A percentile compares a stretch with the other conserved stretches of the same genome.
These are phyloP conservation scores for Pyrenula aspistea DNA, from an alignment of 495 filamentous ascomycete species.

Conservation along the genomic window DNA sequence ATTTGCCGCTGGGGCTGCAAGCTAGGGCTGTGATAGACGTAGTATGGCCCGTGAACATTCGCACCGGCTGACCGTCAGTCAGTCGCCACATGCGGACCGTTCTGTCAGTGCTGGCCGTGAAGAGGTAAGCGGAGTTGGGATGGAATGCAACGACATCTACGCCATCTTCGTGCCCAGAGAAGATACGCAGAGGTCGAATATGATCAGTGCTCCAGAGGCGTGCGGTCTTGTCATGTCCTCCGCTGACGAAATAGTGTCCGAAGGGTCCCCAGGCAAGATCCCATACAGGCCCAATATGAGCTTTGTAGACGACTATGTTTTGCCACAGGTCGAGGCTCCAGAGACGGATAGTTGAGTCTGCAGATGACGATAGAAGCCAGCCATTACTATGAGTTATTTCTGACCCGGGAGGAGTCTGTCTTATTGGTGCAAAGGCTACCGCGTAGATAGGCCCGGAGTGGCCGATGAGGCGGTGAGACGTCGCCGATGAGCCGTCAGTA, in stretches of 20 bases:
- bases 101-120: conserved; percentile 81
- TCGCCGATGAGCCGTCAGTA: conserved; percentile 36
- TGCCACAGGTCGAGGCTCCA: conserved; percentile 89
- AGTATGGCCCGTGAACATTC: conserved; percentile 84
- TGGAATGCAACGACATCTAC: conserved; percentile 83
- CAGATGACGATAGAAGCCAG: conserved; percentile 75
- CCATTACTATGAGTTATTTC: conserved; percentile 48
- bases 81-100: conserved; percentile 97
- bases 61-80: conserved; percentile 68
- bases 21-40: conserved; percentile 72
- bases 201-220: conserved; percentile 86
- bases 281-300: conserved; percentile 79
- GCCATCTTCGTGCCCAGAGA: conserved; percentile 81
- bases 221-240: conserved; percentile 76
- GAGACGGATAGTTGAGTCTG: conserved; percentile 74
- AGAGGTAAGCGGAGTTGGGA: conserved; percentile 82
- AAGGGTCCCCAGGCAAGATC: conserved; percentile 84
- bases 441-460: conserved; percentile 83
- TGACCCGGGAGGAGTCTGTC: conserved; percentile 30
- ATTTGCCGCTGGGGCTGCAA: conserved; percentile 76
- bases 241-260: conserved; percentile 89
- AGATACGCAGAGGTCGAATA: conserved; percentile 75
- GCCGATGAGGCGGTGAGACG: conserved; percentile 74
- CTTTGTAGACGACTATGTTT: conserved; percentile 85
- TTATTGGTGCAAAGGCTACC: conserved; percentile 77